phyloP scores from a whole-genome alignment of 129 eudicot species.

The Flaveria linearis region DNA sequence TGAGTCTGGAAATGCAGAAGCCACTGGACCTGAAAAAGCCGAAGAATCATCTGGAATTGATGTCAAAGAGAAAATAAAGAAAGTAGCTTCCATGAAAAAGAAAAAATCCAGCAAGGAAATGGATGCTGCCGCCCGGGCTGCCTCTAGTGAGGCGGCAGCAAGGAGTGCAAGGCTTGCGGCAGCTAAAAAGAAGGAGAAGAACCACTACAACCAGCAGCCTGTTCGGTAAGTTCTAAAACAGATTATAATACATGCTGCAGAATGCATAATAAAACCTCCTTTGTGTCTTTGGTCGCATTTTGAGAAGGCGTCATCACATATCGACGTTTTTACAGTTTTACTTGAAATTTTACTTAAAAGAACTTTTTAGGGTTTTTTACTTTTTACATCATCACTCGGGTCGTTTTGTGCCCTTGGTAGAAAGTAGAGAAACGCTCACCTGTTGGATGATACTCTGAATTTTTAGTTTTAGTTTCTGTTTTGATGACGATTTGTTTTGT shows the following conservation, averaged over 20 bases:
- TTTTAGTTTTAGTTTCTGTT: constrained; percentile 29
- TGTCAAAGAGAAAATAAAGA: constrained; percentile 75
- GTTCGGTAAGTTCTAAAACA: constrained; percentile 48
- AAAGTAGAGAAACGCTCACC: constrained; percentile 37
- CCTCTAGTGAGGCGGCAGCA: constrained; percentile 90
- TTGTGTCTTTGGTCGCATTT: constrained; percentile 39
- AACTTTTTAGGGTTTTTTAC: constrained; percentile 24
- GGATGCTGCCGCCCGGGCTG: constrained; percentile 87
- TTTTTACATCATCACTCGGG: constrained; percentile 19
- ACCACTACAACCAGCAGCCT: constrained; percentile 97
- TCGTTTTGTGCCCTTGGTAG: constrained; percentile 25
- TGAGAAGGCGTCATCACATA: constrained; percentile 37
- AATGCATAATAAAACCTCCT: constrained; percentile 50
- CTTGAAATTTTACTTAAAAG: constrained; percentile 28
- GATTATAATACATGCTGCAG: constrained; percentile 31
- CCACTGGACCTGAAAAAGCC: constrained; percentile 49
- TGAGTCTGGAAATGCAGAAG: constrained; percentile 38
- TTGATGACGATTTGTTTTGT: constrained; percentile 12
- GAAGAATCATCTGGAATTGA: constrained; percentile 63
- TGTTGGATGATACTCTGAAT: constrained; percentile 21
- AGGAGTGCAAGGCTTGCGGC: constrained; percentile 89
- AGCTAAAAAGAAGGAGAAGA: constrained; percentile 96
- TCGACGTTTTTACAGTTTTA: constrained; percentile 39
- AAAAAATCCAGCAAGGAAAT: constrained; percentile 85
- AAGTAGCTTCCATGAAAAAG: constrained; percentile 78